Conservation (phyloP, 2,329 filamentous ascomycete genomes). For the Ophiostoma novo-ulmi region DNA sequence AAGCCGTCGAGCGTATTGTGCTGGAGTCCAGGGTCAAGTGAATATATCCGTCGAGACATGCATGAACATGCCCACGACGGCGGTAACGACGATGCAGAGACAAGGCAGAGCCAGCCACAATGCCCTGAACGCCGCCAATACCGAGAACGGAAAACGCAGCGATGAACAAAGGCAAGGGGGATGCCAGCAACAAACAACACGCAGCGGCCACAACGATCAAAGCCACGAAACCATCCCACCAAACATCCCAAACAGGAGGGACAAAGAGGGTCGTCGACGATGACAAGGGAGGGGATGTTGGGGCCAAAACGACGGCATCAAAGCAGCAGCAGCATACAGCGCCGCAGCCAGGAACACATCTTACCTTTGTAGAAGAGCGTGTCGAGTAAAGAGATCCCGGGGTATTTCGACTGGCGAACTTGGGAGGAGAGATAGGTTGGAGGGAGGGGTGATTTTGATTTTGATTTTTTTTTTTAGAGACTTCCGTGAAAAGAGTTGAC, state of each 20-base stretch:
- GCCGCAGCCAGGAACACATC: neutral
- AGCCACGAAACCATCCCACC: neutral
- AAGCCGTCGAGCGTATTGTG: neutral
- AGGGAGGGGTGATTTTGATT: slow-evolving; percentile 22
- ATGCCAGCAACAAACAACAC: neutral
- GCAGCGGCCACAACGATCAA: neutral
- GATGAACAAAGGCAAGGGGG: neutral
- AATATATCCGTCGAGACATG: neutral
- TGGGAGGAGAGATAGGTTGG: slow-evolving; percentile 15
- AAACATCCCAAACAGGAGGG: neutral
- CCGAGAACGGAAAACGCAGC: neutral
- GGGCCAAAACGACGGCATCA: neutral
- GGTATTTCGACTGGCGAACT: slow-evolving; percentile 20
- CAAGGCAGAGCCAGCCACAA: neutral
- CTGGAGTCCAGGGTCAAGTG: neutral
- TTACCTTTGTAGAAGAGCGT: slow-evolving; percentile 12
- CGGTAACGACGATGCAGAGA: neutral
- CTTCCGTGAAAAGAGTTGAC: slow-evolving; percentile 25
- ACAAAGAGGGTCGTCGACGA: slow-evolving; percentile 4
- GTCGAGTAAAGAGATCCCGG: slow-evolving; percentile 7
- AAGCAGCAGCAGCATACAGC: neutral
- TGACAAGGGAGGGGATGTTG: neutral
- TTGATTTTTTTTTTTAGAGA: slow-evolving; percentile 25
- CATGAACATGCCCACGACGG: neutral
- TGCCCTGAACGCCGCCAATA: neutral